phyloP scores from a whole-genome alignment of 192 early-diverging fungal species.

The Chytriomyces sp. region DNA sequence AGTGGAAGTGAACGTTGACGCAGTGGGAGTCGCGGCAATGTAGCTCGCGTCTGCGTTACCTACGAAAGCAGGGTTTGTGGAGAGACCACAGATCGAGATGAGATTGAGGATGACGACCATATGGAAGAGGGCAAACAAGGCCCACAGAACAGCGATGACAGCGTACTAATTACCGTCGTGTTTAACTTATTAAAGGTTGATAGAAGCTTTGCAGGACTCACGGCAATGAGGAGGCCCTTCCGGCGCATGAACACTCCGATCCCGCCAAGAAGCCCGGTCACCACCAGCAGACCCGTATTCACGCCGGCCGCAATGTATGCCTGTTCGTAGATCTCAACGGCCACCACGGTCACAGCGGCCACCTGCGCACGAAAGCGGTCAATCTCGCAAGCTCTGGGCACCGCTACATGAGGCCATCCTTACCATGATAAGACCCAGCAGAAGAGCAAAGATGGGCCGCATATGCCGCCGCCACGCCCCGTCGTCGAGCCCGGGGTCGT shows the following conservation, averaged over 20 bases:
- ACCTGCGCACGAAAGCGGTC: too few species aligned
- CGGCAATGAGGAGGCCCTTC: background rate
- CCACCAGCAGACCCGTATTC: background rate
- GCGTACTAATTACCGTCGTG: constrained; percentile 1
- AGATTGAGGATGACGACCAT: constrained; percentile 10
- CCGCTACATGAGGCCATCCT: too few species aligned
- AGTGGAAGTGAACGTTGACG: too few species aligned
- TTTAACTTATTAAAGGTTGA: too few species aligned
- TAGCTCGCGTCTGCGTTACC: background rate
- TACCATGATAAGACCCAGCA: too few species aligned
- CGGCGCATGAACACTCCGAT: background rate
- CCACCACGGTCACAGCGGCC: background rate
- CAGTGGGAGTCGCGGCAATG: background rate
- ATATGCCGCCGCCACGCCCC: too few species aligned
- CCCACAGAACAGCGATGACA: constrained; percentile 13
- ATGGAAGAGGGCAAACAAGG: constrained; percentile 12
- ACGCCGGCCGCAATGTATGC: constrained; percentile 3
- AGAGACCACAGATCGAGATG: background rate
- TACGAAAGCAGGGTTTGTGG: background rate
- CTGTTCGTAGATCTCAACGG: constrained; percentile 14
- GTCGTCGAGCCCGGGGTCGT: background rate
- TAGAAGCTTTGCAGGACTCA: too few species aligned
- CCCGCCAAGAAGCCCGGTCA: background rate
- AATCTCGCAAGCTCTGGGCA: too few species aligned
- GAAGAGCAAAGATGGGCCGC: too few species aligned